Percentiles rank a stretch among this genome's conserved stretches.
Evolutionary conservation across 1,284 basidiomycete genomes (phyloP).

Genomic region (Fomitiporia mediterranea): DNA sequence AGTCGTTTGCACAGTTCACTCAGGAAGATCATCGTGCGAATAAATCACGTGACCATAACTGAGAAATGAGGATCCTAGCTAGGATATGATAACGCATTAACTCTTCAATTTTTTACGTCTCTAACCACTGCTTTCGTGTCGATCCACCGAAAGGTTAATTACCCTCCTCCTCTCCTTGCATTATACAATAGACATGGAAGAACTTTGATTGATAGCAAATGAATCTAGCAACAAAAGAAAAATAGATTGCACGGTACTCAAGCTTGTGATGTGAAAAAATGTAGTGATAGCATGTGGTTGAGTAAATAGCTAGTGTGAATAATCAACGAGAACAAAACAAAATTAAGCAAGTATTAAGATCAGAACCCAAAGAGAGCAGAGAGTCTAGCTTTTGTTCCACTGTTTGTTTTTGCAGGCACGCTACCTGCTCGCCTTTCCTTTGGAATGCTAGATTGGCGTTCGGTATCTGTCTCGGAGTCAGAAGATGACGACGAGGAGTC

Average conservation of each 20-base stretch:
- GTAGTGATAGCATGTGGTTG: neutral
- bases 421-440: slow-evolving; percentile 49
- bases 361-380: neutral
- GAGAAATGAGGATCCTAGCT: too few relatives aligned
- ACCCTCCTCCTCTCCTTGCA: too few relatives aligned
- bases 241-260: neutral
- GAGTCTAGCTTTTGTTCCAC: neutral
- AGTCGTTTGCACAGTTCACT: too few relatives aligned
- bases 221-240: too few relatives aligned
- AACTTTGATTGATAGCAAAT: too few relatives aligned
- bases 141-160: too few relatives aligned
- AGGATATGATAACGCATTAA: too few relatives aligned
- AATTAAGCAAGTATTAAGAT: neutral
- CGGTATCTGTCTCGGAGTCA: slow-evolving; percentile 34
- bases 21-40: too few relatives aligned
- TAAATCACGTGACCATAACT: too few relatives aligned
- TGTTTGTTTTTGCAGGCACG: neutral
- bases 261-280: neutral
- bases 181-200: too few relatives aligned
- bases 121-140: too few relatives aligned
- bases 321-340: neutral
- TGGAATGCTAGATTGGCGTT: slow-evolving; percentile 53
- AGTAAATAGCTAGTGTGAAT: neutral
- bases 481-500: slow-evolving; percentile 36
- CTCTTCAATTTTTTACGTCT: too few relatives aligned